Evolutionary conservation across 2,329 filamentous ascomycete species (phyloP).

Genomic region (Aschersonia sp.): DNA sequence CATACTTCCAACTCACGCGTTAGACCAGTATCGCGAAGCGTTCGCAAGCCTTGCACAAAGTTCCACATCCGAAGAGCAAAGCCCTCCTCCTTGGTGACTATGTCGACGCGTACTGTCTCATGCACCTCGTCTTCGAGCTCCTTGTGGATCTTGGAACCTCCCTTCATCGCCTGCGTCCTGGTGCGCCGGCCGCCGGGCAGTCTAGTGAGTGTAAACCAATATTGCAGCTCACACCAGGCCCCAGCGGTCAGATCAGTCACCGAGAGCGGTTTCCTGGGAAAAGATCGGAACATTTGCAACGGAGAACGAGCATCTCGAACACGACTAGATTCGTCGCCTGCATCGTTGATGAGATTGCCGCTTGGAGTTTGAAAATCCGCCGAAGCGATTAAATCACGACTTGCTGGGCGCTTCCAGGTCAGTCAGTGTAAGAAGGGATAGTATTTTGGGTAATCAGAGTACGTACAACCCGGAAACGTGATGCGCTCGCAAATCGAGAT

Average conservation of each 20-base stretch:
- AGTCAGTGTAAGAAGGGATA: conserved; percentile 21
- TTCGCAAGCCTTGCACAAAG: conserved; percentile 69
- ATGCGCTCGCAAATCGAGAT: conserved; percentile 13
- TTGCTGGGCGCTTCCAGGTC: conserved; percentile 59
- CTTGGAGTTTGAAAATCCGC: conserved; percentile 5
- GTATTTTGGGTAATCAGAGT: not conserved
- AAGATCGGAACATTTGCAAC: conserved; percentile 63
- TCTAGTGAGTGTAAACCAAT: conserved; percentile 71
- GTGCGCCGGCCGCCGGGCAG: conserved; percentile 58
- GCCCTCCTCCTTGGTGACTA: conserved; percentile 62
- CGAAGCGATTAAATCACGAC: conserved; percentile 20
- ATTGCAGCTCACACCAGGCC: conserved; percentile 92
- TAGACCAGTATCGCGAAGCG: conserved; percentile 52
- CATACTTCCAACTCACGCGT: conserved; percentile 73
- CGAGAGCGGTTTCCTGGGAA: conserved; percentile 63
- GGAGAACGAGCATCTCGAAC: conserved; percentile 33
- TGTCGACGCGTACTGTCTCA: conserved; percentile 55
- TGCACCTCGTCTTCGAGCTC: conserved; percentile 77
- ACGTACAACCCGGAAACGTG: conserved; percentile 39
- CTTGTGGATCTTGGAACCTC: conserved; percentile 67
- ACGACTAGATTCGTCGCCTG: not conserved
- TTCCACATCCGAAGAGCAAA: conserved; percentile 85
- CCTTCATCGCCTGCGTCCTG: conserved; percentile 68
- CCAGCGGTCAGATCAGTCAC: conserved; percentile 82
- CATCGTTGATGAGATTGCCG: conserved; percentile 1